These are phyloP conservation scores for Aspergillus cavernicola DNA, from an alignment of 495 filamentous ascomycete species.

Conservation along the genomic window DNA sequence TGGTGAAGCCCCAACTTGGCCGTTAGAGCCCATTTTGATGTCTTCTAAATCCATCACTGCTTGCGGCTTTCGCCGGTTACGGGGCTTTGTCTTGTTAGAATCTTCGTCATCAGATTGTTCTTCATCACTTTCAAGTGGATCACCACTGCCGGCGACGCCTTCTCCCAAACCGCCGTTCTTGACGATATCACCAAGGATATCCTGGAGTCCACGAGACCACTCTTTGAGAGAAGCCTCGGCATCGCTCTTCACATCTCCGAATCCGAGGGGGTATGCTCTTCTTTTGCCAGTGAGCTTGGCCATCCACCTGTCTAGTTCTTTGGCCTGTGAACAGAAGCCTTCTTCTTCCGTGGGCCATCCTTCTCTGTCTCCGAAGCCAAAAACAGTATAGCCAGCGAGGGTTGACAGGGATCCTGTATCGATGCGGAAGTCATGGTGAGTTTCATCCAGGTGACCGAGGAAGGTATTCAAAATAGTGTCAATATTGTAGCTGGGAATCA, in stretches of 20 bases:
- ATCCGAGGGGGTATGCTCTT: conserved; percentile 77
- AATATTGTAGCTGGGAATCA: conserved; percentile 88
- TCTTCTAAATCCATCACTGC: conserved; percentile 79
- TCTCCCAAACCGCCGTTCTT: conserved; percentile 67
- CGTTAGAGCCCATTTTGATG: conserved; percentile 55
- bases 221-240: conserved; percentile 60
- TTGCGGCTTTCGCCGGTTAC: conserved; percentile 42
- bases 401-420: conserved; percentile 77
- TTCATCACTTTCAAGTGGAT: conserved; percentile 77
- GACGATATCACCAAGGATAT: conserved; percentile 61
- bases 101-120: conserved; percentile 57
- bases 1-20: conserved; percentile 36
- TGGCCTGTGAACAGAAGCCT: conserved; percentile 88
- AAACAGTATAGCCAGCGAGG: conserved; percentile 84
- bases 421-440: conserved; percentile 92
- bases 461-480: conserved; percentile 82
- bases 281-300: conserved; percentile 81
- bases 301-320: conserved; percentile 90
- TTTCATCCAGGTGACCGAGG: conserved; percentile 79
- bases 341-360: conserved; percentile 88
- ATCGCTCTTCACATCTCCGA: conserved; percentile 79
- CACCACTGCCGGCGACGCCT: conserved; percentile 75
- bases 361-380: conserved; percentile 87
- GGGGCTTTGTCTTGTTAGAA: conserved; percentile 27
- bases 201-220: conserved; percentile 73